Evolutionary conservation across 208 protist genomes (phyloP).

Genomic region (Leishmania turanica): DNA sequence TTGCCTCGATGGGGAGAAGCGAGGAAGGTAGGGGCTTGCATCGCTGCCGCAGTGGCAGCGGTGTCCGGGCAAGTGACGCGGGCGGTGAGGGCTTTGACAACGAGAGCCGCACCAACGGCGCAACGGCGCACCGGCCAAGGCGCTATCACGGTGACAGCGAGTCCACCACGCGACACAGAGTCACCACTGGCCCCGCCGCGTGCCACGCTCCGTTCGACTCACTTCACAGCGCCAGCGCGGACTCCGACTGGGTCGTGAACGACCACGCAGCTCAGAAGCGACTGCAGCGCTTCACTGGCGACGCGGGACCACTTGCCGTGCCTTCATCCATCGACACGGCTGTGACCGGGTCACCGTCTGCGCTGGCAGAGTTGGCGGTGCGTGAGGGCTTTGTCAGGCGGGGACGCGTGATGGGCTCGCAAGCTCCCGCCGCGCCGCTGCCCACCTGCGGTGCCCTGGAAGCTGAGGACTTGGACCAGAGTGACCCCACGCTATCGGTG

Average conservation of each 20-base stretch:
- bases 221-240: slow-evolving; percentile 3
- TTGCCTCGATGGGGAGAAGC: background rate
- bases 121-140: background rate
- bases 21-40: background rate
- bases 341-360: background rate
- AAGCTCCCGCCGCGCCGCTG: background rate
- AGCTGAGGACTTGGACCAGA: background rate
- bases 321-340: background rate
- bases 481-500: background rate
- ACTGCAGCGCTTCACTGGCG: background rate
- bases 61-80: background rate
- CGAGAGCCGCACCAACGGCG: background rate
- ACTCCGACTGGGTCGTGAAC: slow-evolving; percentile 18
- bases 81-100: background rate
- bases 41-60: background rate
- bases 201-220: background rate
- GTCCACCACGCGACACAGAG: background rate
- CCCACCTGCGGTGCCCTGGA: background rate
- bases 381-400: background rate
- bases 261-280: slow-evolving; percentile 9
- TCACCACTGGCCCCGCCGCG: background rate
- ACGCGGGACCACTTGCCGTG: background rate
- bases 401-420: background rate
- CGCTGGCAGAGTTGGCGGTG: background rate
- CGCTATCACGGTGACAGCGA: background rate